Evolutionary conservation across 2,329 filamentous ascomycete species (phyloP).

Genomic region (Aschersonia sp.): DNA sequence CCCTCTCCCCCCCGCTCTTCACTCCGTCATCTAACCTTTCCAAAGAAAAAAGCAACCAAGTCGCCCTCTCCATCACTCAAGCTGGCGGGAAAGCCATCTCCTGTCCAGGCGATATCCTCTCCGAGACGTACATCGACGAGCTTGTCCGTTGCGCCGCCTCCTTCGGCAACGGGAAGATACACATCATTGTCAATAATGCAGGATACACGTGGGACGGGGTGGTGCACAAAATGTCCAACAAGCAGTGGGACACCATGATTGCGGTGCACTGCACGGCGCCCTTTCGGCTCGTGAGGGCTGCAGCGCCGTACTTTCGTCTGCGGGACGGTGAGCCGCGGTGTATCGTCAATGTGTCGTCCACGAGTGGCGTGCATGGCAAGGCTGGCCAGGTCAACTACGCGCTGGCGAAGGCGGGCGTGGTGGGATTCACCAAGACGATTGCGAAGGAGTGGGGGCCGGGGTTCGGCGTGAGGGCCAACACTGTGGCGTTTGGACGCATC

Average conservation of each 20-base stretch:
- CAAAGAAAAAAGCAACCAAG: constrained; percentile 45
- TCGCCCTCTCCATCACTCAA: constrained; percentile 56
- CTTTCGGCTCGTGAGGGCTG: constrained; percentile 68
- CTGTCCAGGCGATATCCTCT: constrained; percentile 63
- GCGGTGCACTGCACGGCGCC: constrained; percentile 73
- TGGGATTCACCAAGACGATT: constrained; percentile 75
- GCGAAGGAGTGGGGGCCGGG: constrained; percentile 82
- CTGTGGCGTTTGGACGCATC: constrained; percentile 73
- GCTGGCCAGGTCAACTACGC: constrained; percentile 86
- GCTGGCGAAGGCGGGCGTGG: constrained; percentile 71
- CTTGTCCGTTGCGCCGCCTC: constrained; percentile 64
- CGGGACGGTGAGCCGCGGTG: constrained; percentile 56
- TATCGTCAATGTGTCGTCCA: constrained; percentile 75
- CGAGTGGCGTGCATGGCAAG: constrained; percentile 72
- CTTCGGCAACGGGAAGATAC: constrained; percentile 77
- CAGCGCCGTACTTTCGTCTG: constrained; percentile 77
- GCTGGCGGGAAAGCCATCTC: constrained; percentile 54
- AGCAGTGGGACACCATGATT: constrained; percentile 83
- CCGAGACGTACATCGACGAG: constrained; percentile 52
- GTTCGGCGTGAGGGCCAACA: constrained; percentile 74
- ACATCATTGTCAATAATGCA: constrained; percentile 85
- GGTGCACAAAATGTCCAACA: constrained; percentile 83
- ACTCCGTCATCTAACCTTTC: background rate
- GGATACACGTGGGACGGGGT: constrained; percentile 90
- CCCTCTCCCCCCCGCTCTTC: too few relatives aligned